Evolutionary conservation across 176 grass and related monocot species (phyloP).

Genomic region (Oryza punctata): DNA sequence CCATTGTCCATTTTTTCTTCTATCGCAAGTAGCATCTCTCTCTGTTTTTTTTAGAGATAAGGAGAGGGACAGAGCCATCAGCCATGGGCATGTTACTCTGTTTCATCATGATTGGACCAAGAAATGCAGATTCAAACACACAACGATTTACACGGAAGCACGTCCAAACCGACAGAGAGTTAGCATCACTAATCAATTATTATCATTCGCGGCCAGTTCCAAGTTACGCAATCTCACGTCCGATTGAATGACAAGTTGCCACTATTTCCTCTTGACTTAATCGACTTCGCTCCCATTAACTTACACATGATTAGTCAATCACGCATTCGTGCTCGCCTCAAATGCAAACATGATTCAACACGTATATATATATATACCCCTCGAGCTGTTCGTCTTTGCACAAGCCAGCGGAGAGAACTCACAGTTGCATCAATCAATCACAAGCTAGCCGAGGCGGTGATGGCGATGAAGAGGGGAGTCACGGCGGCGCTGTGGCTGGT

Average conservation of each 20-base stretch:
- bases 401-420: not conserved
- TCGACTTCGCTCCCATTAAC: not conserved
- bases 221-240: constrained; percentile 15
- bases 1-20: too few species aligned
- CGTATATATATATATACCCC: constrained; percentile 5
- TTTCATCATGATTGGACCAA: not conserved
- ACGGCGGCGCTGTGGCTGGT: not conserved
- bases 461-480: constrained; percentile 2
- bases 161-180: constrained; percentile 12
- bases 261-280: not conserved
- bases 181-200: not conserved
- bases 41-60: not conserved
- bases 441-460: not conserved
- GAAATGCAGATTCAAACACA: not conserved
- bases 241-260: not conserved
- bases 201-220: not conserved
- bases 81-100: not conserved
- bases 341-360: not conserved
- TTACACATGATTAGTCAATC: not conserved
- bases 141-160: not conserved
- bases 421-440: not conserved
- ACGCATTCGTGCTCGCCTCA: constrained; percentile 31
- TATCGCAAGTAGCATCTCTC: not conserved
- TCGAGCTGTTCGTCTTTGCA: not conserved
- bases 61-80: not conserved